Evolutionary conservation across 768 basidiomycete genomes (phyloP).

Genomic region (Omphalotus guepiniiformis): DNA sequence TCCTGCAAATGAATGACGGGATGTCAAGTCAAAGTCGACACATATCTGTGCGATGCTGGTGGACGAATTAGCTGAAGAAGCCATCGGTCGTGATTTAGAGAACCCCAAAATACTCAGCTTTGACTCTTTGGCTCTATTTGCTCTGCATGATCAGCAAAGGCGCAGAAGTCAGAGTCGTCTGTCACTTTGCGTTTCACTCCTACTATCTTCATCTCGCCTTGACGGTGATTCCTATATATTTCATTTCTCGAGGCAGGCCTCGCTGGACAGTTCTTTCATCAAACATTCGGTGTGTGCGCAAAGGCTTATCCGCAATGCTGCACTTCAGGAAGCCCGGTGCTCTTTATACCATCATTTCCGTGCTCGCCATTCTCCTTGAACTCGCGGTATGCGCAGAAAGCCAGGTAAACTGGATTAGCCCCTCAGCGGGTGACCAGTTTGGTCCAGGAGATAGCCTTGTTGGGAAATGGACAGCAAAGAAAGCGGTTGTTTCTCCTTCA

Average conservation of each 20-base stretch:
- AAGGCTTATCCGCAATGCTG: background rate
- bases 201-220: constrained; percentile 5
- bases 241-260: background rate
- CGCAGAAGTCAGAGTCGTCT: too few relatives aligned
- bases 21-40: too few relatives aligned
- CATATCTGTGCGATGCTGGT: too few relatives aligned
- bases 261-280: background rate
- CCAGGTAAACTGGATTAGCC: constrained; percentile 7
- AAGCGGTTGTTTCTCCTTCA: constrained; percentile 4
- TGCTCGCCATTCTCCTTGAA: background rate
- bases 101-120: background rate
- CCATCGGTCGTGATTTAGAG: too few relatives aligned
- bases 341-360: background rate
- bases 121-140: background rate
- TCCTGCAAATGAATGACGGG: background rate
- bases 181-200: background rate
- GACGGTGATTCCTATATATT: background rate
- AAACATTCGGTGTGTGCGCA: background rate
- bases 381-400: background rate
- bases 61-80: too few relatives aligned
- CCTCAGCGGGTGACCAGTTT: constrained; percentile 4
- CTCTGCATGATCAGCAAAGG: too few relatives aligned
- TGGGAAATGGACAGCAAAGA: constrained; percentile 5
- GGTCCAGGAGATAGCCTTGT: constrained; percentile 4
- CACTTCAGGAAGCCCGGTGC: constrained; percentile 5